These are phyloP conservation scores for Dothistroma septosporum DNA, from an alignment of 2,329 filamentous ascomycete genomes.

Conservation along the genomic window DNA sequence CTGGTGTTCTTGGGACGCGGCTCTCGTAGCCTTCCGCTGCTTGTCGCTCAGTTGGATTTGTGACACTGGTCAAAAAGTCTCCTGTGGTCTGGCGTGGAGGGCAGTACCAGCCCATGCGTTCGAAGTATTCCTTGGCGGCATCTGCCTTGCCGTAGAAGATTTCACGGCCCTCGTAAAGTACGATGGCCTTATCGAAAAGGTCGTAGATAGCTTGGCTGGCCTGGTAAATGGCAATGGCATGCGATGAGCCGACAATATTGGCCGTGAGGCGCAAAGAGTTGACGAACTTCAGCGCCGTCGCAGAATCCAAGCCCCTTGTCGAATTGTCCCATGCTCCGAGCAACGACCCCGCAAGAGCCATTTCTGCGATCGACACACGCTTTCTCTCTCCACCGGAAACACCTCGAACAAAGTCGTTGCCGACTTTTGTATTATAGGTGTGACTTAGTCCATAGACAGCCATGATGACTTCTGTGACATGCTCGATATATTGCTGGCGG, in stretches of 20 bases:
- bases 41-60: conserved; percentile 59
- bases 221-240: conserved; percentile 58
- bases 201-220: conserved; percentile 53
- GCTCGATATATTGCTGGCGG: conserved; percentile 44
- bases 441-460: conserved; percentile 52
- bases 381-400: conserved; percentile 54
- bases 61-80: conserved; percentile 67
- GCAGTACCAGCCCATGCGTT: conserved; percentile 64
- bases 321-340: conserved; percentile 46
- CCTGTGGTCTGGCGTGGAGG: conserved; percentile 63
- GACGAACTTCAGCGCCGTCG: conserved; percentile 57
- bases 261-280: conserved; percentile 50
- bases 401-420: conserved; percentile 57
- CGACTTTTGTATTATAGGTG: conserved; percentile 54
- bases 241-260: conserved; percentile 48
- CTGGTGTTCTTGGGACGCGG: conserved; percentile 61
- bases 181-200: conserved; percentile 68
- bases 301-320: conserved; percentile 51
- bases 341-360: conserved; percentile 39
- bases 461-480: conserved; percentile 51
- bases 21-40: conserved; percentile 56
- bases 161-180: conserved; percentile 71
- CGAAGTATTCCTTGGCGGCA: conserved; percentile 62
- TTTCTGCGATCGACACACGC: conserved; percentile 58
- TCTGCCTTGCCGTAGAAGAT: conserved; percentile 68